A percentile compares a stretch with the other conserved stretches of the same genome.
Evolutionary conservation across 2,329 filamentous ascomycete species (phyloP).

Genomic region (Colletotrichum sp.): DNA sequence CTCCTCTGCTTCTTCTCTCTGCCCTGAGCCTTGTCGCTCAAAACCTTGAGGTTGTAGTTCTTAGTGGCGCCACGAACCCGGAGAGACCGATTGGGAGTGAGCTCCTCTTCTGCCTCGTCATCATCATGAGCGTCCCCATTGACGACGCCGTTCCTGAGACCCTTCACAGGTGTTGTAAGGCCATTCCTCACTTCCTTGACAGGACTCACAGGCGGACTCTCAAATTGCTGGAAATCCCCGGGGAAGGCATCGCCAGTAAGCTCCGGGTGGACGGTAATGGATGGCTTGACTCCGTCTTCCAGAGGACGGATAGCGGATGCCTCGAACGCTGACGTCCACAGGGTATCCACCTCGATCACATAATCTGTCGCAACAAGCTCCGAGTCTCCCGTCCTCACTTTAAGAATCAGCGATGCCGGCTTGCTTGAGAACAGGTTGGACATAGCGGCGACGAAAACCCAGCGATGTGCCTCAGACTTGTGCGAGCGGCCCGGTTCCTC

Average conservation of each 20-base stretch:
- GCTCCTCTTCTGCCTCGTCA: constrained; percentile 50
- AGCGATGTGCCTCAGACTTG: constrained; percentile 28
- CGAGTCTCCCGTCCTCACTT: constrained; percentile 38
- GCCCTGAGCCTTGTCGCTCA: constrained; percentile 63
- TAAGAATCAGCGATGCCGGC: constrained; percentile 33
- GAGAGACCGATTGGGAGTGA: constrained; percentile 57
- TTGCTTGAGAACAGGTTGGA: constrained; percentile 44
- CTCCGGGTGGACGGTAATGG: constrained; percentile 41
- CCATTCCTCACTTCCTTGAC: neutral
- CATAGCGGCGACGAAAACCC: constrained; percentile 47
- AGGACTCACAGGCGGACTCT: neutral
- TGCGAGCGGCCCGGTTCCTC: constrained; percentile 9
- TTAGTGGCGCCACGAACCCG: constrained; percentile 51
- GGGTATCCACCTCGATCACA: constrained; percentile 53
- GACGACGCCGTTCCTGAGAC: constrained; percentile 11
- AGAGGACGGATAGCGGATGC: constrained; percentile 31
- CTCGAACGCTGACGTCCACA: constrained; percentile 48
- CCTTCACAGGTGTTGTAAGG: constrained; percentile 4
- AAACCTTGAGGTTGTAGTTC: constrained; percentile 64
- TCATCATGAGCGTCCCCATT: constrained; percentile 39
- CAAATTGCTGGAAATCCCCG: neutral
- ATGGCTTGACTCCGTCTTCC: constrained; percentile 48
- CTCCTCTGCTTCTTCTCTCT: constrained; percentile 53
- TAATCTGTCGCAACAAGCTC: constrained; percentile 43
- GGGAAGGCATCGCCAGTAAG: neutral